phyloP scores from a whole-genome alignment of 331 rosid genomes.

The Arachis monticola region DNA sequence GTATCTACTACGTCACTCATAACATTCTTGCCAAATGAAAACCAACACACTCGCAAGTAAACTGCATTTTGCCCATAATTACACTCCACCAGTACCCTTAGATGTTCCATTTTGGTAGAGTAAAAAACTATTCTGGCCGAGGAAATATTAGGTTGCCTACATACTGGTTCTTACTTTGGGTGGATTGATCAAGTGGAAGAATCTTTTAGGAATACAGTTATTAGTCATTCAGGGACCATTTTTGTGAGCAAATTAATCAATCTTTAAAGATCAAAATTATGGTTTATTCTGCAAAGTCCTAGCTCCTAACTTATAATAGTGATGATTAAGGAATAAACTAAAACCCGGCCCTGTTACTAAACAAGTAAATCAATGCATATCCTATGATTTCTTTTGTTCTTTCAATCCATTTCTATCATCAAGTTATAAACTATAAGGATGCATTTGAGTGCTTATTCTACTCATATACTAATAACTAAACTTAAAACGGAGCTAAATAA shows the following conservation, averaged over 20 bases:
- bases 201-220: no score
- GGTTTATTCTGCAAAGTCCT: neutral
- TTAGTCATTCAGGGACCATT: no score
- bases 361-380: conserved; percentile 1
- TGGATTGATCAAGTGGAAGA: no score
- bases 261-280: no score
- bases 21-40: conserved; percentile 2
- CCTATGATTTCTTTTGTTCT: neutral
- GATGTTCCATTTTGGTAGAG: no score
- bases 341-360: neutral
- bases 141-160: no score
- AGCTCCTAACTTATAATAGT: neutral
- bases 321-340: conserved; percentile 1
- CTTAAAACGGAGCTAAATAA: neutral
- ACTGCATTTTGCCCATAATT: no score
- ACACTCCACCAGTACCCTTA: no score
- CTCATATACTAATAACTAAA: neutral
- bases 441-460: neutral
- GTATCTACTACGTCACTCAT: neutral
- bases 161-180: no score
- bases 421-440: neutral
- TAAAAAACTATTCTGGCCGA: no score
- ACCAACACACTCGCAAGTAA: neutral
- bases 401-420: conserved; percentile 15
- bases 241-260: no score